phyloP scores from a whole-genome alignment of 148 eudicot species.

The Chenopodium album region DNA sequence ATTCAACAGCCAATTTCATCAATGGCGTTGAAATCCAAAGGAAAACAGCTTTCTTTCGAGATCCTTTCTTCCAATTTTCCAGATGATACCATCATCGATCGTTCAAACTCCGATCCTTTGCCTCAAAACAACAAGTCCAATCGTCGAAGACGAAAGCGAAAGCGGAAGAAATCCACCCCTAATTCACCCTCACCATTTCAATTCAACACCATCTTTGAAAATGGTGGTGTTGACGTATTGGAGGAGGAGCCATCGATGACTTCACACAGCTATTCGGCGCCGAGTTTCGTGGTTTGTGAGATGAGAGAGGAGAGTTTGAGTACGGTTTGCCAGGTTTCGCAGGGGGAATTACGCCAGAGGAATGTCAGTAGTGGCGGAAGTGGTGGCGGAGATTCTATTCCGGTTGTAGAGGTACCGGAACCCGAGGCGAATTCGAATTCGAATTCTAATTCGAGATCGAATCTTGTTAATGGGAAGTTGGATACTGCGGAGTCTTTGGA shows the following conservation, averaged over 20 bases:
- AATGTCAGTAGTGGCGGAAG: slow-evolving; percentile 34
- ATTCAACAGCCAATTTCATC: too few relatives aligned
- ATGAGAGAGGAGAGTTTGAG: slow-evolving; percentile 32
- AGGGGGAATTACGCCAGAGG: slow-evolving; percentile 56
- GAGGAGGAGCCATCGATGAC: slow-evolving; percentile 15
- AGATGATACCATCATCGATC: slow-evolving; percentile 24
- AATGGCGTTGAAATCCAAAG: slow-evolving; percentile 54
- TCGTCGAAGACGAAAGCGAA: slow-evolving; percentile 42
- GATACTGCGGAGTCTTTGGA: slow-evolving; percentile 64
- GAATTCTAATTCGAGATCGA: slow-evolving; percentile 27
- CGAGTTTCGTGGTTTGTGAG: slow-evolving; percentile 26
- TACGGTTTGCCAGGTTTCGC: slow-evolving; percentile 34
- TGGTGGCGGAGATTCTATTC: slow-evolving; percentile 4
- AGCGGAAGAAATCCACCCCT: slow-evolving; percentile 33
- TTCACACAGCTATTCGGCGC: slow-evolving; percentile 12
- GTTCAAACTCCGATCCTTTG: slow-evolving; percentile 45
- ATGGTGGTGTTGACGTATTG: slow-evolving; percentile 2
- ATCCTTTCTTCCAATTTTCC: slow-evolving; percentile 34
- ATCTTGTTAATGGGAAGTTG: slow-evolving; percentile 44
- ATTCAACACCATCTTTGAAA: slow-evolving; percentile 30
- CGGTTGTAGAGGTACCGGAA: slow-evolving; percentile 17
- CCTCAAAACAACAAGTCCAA: slow-evolving; percentile 13
- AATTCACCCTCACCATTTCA: slow-evolving; percentile 4
- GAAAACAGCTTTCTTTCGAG: slow-evolving; percentile 67
- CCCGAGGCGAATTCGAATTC: slow-evolving; percentile 28